These are phyloP conservation scores for Uronychia binucleata DNA, from an alignment of 73 alveolate genomes.

Conservation along the genomic window DNA sequence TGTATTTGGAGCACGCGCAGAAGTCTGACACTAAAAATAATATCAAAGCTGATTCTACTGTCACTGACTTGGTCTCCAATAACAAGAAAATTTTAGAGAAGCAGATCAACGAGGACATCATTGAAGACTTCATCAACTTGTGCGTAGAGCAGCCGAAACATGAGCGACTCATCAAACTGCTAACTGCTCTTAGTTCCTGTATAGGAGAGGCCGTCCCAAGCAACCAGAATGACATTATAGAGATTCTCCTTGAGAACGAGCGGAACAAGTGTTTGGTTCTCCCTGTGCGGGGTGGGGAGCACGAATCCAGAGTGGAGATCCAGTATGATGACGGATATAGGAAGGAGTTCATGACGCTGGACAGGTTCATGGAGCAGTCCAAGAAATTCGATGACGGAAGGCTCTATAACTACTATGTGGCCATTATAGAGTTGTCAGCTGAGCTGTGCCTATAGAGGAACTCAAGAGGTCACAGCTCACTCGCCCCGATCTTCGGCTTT, in stretches of 20 bases:
- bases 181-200: slow-evolving; percentile 64
- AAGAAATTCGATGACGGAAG: slow-evolving; percentile 25
- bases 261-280: background rate
- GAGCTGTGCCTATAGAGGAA: slow-evolving; percentile 59
- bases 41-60: slow-evolving; percentile 48
- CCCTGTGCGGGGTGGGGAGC: slow-evolving; percentile 14
- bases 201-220: slow-evolving; percentile 38
- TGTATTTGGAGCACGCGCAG: slow-evolving; percentile 61
- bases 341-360: too few species aligned
- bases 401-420: slow-evolving; percentile 52
- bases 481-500: background rate
- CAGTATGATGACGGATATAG: too few species aligned
- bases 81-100: slow-evolving; percentile 52
- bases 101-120: slow-evolving; percentile 33
- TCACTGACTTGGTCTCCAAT: slow-evolving; percentile 46
- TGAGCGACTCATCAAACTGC: slow-evolving; percentile 36
- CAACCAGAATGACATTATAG: slow-evolving; percentile 51
- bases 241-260: slow-evolving; percentile 5
- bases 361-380: too few species aligned
- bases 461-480: slow-evolving; percentile 34
- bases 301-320: too few species aligned
- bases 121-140: slow-evolving; percentile 41
- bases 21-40: slow-evolving; percentile 31
- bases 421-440: slow-evolving; percentile 48
- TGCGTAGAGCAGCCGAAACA: slow-evolving; percentile 50